Evolutionary conservation across 2,329 filamentous ascomycete genomes (phyloP).

Genomic region (Fusarium transvaalense): DNA sequence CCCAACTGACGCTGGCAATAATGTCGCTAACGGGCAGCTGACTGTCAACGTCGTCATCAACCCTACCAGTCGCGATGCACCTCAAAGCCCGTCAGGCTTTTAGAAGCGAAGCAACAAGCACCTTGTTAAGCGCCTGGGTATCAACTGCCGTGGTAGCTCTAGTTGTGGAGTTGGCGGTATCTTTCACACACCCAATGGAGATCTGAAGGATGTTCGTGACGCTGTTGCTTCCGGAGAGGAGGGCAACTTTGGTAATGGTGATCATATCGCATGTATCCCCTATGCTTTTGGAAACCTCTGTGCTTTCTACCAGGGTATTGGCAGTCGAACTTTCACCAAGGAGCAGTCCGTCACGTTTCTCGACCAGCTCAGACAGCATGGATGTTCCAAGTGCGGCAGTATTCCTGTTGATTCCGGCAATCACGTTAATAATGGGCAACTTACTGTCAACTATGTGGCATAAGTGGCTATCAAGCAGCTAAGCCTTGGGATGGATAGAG

Average conservation of each 20-base stretch:
- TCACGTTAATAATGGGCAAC: not conserved
- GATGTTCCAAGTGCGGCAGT: slow-evolving; percentile 10
- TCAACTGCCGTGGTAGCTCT: slow-evolving; percentile 9
- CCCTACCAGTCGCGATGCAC: not conserved
- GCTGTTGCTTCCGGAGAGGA: slow-evolving; percentile 3
- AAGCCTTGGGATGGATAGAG: accelerated
- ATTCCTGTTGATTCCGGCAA: slow-evolving; percentile 9
- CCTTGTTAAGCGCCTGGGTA: not conserved
- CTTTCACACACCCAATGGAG: not conserved
- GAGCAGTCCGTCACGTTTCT: slow-evolving; percentile 2
- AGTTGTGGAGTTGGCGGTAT: slow-evolving; percentile 9
- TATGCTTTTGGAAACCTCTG: not conserved
- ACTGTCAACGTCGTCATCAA: slow-evolving; percentile 4
- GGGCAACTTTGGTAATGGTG: slow-evolving; percentile 1
- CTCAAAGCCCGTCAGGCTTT: not conserved
- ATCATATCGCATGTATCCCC: not conserved
- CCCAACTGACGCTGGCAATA: not conserved
- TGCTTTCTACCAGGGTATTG: slow-evolving; percentile 2
- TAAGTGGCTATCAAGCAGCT: not conserved
- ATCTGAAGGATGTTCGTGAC: slow-evolving; percentile 6
- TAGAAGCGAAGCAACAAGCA: not conserved
- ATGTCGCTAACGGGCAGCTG: not conserved
- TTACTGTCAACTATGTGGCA: slow-evolving; percentile 10
- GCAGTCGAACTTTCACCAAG: not conserved
- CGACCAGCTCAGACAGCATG: slow-evolving; percentile 3